Base-by-base conservation (phyloP, 371 early-diverging fungal genomes). In the Rhizopus arrhizus region DNA sequence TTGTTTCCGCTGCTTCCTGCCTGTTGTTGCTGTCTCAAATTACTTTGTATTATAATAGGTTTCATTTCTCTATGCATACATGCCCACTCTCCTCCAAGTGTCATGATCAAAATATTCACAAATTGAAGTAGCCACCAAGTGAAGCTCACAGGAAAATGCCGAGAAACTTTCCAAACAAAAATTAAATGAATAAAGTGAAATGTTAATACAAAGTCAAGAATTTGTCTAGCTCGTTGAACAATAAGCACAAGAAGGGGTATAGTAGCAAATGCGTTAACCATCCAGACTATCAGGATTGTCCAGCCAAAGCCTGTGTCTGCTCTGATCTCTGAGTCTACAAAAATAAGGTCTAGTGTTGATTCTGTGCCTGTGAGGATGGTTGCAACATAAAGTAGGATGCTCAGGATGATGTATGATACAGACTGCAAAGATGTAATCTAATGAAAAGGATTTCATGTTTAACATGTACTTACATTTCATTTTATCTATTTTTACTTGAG, bases 41-140 rank as follows among this genome's bases (percentile, higher is more conserved):
- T 61, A 31, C 66, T 53, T 16, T 65, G 74, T 8, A 91, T 73
- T 48, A 81, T 49, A 57, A 94, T 92, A 2, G 95, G 95, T 61
- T 89, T 86, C 85, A 93, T 82, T 65, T 94, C 95, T 63, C 75
- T 67, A 51, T 82, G 85, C 89, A 91, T 89, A 67, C 93, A 92
- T 32, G 91, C 84, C 73, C 90, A 86, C 66, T 94, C 93, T 5
- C 91, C 91, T 11, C 90, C 91, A 54, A 93, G 64, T 10, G 88
- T 85, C 82, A 88, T 87, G 49, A 89, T 75, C 2, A 73, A 70
- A 11, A 81, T 66, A 5, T 83, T 78, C 2, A 79, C 67, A 0
- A 81, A 45, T 53, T 88, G 80, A 33, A 85, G 59, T 29, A 85
- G 45, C 91, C 92, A 92, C 92, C 92, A 93, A 7, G 86, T 61